A percentile compares a stretch with the other conserved stretches of the same genome.
phyloP scores from a whole-genome alignment of 2,329 filamentous ascomycete species.

The Sclerotinia subarctica region DNA sequence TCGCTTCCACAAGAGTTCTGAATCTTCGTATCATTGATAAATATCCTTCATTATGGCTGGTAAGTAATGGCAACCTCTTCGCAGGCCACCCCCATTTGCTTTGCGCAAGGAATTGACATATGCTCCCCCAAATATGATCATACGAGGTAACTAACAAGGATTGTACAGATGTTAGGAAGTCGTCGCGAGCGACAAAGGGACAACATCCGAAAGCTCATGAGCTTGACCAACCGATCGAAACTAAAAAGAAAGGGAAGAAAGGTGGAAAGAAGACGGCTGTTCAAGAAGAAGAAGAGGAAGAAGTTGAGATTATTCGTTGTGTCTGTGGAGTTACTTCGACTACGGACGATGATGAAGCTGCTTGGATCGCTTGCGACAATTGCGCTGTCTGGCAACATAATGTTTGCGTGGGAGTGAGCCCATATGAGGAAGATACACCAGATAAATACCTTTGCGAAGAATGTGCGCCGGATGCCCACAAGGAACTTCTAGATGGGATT shows the following conservation, averaged over 20 bases:
- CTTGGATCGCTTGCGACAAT: constrained; percentile 94
- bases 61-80: constrained; percentile 46
- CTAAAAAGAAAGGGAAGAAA: constrained; percentile 50
- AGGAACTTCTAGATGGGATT: constrained; percentile 74
- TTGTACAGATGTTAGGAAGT: constrained; percentile 60
- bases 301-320: constrained; percentile 74
- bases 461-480: constrained; percentile 78
- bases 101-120: constrained; percentile 4
- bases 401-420: constrained; percentile 83
- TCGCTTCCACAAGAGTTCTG: constrained; percentile 29
- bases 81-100: constrained; percentile 3
- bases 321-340: constrained; percentile 86
- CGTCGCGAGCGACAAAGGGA: constrained; percentile 93
- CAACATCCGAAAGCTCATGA: constrained; percentile 88
- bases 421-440: constrained; percentile 70
- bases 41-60: constrained; percentile 49
- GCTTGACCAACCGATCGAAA: constrained; percentile 57
- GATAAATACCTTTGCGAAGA: constrained; percentile 90
- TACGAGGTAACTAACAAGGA: constrained; percentile 28
- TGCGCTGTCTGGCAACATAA: constrained; percentile 98
- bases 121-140: neutral
- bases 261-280: constrained; percentile 52
- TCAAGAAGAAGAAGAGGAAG: constrained; percentile 45
- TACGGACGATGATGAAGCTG: constrained; percentile 79
- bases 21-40: constrained; percentile 29